phyloP scores from a whole-genome alignment of 768 basidiomycete species.

The Rhizopogon sp. region DNA sequence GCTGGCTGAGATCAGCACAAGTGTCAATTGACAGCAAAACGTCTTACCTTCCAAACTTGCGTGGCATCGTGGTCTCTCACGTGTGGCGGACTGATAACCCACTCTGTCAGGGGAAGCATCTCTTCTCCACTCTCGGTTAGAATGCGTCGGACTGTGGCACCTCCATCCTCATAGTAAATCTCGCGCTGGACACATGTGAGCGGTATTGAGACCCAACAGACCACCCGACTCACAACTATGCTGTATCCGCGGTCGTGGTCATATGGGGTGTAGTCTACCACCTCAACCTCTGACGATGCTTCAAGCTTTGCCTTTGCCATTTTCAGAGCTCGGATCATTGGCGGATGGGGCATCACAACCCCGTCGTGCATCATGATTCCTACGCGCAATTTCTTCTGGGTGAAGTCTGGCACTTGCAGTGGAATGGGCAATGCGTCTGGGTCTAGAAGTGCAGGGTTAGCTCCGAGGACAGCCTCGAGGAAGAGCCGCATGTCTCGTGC shows the following conservation, averaged over 20 bases:
- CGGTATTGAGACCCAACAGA: not conserved
- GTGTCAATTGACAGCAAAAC: constrained; percentile 24
- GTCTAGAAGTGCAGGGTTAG: constrained; percentile 38
- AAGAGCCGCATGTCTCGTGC: constrained; percentile 11
- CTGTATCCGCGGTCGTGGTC: constrained; percentile 29
- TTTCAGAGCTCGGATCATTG: constrained; percentile 35
- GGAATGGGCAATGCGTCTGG: constrained; percentile 28
- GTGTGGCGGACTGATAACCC: constrained; percentile 26
- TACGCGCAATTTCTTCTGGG: constrained; percentile 23
- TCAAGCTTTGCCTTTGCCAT: constrained; percentile 30
- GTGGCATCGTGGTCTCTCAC: constrained; percentile 20
- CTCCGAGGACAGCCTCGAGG: constrained; percentile 16
- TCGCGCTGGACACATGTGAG: constrained; percentile 18
- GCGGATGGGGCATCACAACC: constrained; percentile 35
- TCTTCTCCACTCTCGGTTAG: constrained; percentile 28
- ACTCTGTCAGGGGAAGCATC: constrained; percentile 30
- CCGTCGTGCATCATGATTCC: constrained; percentile 33
- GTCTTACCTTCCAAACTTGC: constrained; percentile 26
- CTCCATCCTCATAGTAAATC: constrained; percentile 37
- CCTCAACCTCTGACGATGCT: constrained; percentile 27
- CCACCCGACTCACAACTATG: constrained; percentile 25
- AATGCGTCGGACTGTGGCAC: constrained; percentile 16
- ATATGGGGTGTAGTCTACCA: constrained; percentile 31
- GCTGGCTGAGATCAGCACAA: constrained; percentile 1
- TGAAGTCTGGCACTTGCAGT: constrained; percentile 17